Percentiles rank a stretch among this genome's conserved stretches.
Evolutionary conservation across 192 early-diverging fungal species (phyloP).

Genomic region (Pilobolus umbonatus): DNA sequence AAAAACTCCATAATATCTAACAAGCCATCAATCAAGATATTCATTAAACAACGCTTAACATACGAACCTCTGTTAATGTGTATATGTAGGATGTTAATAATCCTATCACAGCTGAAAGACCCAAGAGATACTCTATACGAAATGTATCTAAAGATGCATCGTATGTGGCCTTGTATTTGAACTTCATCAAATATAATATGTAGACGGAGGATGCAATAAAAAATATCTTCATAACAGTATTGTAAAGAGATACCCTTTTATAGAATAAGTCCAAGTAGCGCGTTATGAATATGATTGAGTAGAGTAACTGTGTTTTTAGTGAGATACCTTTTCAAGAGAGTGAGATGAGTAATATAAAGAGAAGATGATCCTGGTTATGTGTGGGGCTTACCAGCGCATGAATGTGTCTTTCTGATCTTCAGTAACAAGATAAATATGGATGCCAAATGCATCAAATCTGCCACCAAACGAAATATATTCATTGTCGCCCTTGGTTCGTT

Average conservation of each 20-base stretch:
- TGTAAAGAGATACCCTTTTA: constrained; percentile 79
- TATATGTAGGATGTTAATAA: constrained; percentile 74
- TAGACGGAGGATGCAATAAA: constrained; percentile 85
- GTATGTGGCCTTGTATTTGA: constrained; percentile 84
- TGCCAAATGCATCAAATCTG: constrained; percentile 16
- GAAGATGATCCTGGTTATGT: no score
- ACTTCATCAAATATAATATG: constrained; percentile 88
- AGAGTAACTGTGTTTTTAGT: constrained; percentile 93
- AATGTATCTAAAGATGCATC: constrained; percentile 90
- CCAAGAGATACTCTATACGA: constrained; percentile 82
- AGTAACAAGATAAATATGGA: constrained; percentile 65
- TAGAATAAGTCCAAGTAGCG: constrained; percentile 91
- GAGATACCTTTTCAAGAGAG: no score
- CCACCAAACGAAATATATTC: constrained; percentile 18
- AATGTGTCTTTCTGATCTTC: constrained; percentile 87
- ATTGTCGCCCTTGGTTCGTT: constrained; percentile 5
- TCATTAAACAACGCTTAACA: no score
- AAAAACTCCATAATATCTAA: constrained; percentile 95
- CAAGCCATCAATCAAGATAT: no score
- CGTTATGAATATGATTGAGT: constrained; percentile 86
- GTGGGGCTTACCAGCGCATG: constrained; percentile 79
- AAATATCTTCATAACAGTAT: constrained; percentile 92
- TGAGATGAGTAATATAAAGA: no score
- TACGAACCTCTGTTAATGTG: constrained; percentile 66
- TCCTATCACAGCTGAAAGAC: constrained; percentile 61